phyloP scores from a whole-genome alignment of 2,329 filamentous ascomycete genomes.

The Colletotrichum simmondsii region DNA sequence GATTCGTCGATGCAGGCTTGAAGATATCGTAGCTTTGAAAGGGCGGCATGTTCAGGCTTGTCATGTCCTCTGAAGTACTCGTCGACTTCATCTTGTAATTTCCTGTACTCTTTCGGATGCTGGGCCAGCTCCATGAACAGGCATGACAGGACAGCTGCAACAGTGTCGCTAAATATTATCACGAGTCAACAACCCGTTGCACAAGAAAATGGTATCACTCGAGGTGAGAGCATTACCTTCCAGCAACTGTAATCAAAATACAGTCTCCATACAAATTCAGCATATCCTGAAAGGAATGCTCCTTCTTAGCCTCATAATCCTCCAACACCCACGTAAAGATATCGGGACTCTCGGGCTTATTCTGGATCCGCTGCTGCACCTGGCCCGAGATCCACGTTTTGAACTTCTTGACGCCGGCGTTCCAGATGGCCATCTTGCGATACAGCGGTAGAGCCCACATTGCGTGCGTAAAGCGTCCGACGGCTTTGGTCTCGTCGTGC shows the following conservation, averaged over 20 bases:
- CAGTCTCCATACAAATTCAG: conserved; percentile 41
- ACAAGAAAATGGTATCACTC: too few relatives aligned
- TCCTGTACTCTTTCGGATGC: conserved; percentile 3
- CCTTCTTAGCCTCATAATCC: conserved; percentile 36
- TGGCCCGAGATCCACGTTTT: conserved; percentile 33
- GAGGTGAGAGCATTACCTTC: conserved; percentile 37
- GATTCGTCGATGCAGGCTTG: conserved; percentile 52
- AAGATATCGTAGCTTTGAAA: conserved; percentile 40
- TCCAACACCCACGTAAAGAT: conserved; percentile 44
- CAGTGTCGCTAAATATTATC: conserved; percentile 25
- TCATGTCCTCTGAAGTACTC: conserved; percentile 28
- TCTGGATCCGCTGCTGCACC: conserved; percentile 14
- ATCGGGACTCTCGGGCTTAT: conserved; percentile 38
- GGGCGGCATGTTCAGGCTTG: conserved; percentile 23
- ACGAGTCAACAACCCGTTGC: not conserved
- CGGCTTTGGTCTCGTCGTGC: conserved; percentile 37
- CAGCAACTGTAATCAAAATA: conserved; percentile 42
- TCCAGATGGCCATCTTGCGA: conserved; percentile 34
- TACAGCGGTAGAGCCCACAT: conserved; percentile 35
- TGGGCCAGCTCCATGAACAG: conserved; percentile 32
- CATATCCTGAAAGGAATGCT: conserved; percentile 36
- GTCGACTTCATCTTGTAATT: conserved; percentile 29
- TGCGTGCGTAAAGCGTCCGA: conserved; percentile 38
- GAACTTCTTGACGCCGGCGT: conserved; percentile 34
- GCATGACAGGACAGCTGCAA: conserved; percentile 23